Base-by-base conservation (phyloP, 2,329 filamentous ascomycete species). In the Diaporthe destruens region DNA sequence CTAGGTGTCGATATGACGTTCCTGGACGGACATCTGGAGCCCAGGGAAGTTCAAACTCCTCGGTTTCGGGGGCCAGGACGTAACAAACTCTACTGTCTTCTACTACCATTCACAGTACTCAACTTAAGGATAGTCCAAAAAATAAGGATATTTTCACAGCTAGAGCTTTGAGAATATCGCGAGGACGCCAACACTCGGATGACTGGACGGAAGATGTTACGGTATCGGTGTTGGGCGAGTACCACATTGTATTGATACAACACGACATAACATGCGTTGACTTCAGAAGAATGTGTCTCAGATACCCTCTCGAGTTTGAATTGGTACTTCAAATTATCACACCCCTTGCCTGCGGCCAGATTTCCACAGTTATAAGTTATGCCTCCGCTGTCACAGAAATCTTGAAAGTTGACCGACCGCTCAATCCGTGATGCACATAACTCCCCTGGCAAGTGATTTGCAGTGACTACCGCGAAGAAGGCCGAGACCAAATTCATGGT, bases 401-500 rank as follows among this genome's bases (percentile, higher is more conserved):
- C 20, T n/a, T n/a, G 36, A 2, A 39, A 39, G 9, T 12, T 12
- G 2, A 12, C 36, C 36, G 36, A 25, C 32, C 3, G 3, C 14
- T n/a, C 6, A 51, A 65, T 51, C 44, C 29, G 14, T n/a, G 11
- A 65, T 65, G 3, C 61, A 42, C 61, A 65, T 51, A 25, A 65
- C 32, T 1, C 61, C 61, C 16, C 44, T 29, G 7, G 61, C 61
- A 23, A 65, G 61, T 32, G 61, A 3, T 42, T 65, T 1, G 61
- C 44, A 23, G 44, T 65, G 1, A 63, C 59, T 20, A 65, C 42
- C 6, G 59, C 32, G 18, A 47, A 65, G 29, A 65, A 65, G 34
- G 25, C 18, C 2, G 59, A 65, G 20, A 51, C 18, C 9, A 65
- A 65, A 32, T 65, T 65, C 59, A 65, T 34, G 11, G 59, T 65